Base-by-base conservation (phyloP, 306 rosid genomes). In the Medicago truncatula region DNA sequence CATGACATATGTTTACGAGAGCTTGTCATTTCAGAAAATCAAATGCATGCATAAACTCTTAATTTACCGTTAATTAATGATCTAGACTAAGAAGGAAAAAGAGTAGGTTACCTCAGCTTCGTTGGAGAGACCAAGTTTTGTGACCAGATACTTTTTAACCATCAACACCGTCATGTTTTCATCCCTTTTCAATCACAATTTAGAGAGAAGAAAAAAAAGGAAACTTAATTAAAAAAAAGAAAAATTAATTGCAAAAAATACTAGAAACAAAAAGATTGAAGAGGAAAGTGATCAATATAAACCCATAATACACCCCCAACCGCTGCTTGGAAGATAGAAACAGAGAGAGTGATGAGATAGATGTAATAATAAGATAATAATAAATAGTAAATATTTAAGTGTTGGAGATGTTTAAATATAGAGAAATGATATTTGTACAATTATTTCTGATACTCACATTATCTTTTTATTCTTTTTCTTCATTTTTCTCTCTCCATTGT, bases 71-170 rank as follows among this genome's bases (percentile, higher is more conserved):
- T 21, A 21, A 58, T 58, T 54, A 31, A 61, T 61, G 6, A 28
- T 13, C 20, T 28, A 15, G 11, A 60, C 40, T 60, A 60, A 5
- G 6, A 6, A 7, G 7, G 1, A 25, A 0, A 23, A 36, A 31
- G 20, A 60, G 56, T 17, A 65, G 73, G 2, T 52, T 70, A 87
- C 93, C 93, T 87, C 85, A 58, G 82, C 77, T 84, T 89, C 89
- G 85, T 85, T 82, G 87, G 91, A 83, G 83, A 89, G 93, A 77
- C 89, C 89, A 65, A 89, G 89, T 84, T 89, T 89, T 81, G 61
- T 83, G 76, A 89, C 87, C 85, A 89, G 83, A 86, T 89, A 89
- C 86, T 68, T 89, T 76, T 89, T 89, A 71, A 89, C 89, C 87
- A 79, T 81, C 71, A 83, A 79, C 73, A 89, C 80, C 71, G 93